Base-by-base conservation (phyloP, 2,329 filamentous ascomycete species). In the Fusarium sp. region DNA sequence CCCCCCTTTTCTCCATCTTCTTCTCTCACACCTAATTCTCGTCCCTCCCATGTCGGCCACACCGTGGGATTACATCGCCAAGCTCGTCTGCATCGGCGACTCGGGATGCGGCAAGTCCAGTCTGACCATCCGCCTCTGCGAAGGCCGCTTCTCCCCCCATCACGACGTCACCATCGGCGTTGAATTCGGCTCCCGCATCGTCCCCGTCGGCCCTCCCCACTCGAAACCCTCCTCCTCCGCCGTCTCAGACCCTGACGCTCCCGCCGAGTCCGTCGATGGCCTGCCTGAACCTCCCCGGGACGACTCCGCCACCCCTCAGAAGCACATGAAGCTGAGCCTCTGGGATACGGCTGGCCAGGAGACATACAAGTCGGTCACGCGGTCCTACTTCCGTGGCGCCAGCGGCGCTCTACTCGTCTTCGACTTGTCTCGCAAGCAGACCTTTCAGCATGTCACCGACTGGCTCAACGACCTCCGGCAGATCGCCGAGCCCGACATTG, bases 301-400 rank as follows among this genome's bases (percentile, higher is more conserved):
- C 71, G 79, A 80, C 24, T 80, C 79, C 74, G 75, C 78, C 67
- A 75, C 79, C 16, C 84, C 84, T 34, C 90, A 92, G 82, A 92
- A 91, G 79, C 93, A 96, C 85, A 98, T 98, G 95, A 98, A 98
- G 84, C 89, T 98, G 6, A 94, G 92, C 52, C 87, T 98, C 13
- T 98, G 96, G 96, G 96, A 98, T 81, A 98, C 96, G 1, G 96
- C 96, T 18, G 96, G 96, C 29, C 96, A 98, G 83, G 96, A 98
- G 86, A 98, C 95, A 14, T 98, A 98, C 87, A 98, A 98, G 83
- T 96, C 93, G 52, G 96, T 98, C 68, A 98, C 96, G 10, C 89
- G 96, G 64, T 96, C 93, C 71, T 98, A 98, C 85, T 98, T 98
- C 84, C 93, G 95, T 62, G 95, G 95, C 78, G 89, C 89, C 18